Conservation (phyloP, 1,284 basidiomycete genomes). For the Sparassis latifolia region DNA sequence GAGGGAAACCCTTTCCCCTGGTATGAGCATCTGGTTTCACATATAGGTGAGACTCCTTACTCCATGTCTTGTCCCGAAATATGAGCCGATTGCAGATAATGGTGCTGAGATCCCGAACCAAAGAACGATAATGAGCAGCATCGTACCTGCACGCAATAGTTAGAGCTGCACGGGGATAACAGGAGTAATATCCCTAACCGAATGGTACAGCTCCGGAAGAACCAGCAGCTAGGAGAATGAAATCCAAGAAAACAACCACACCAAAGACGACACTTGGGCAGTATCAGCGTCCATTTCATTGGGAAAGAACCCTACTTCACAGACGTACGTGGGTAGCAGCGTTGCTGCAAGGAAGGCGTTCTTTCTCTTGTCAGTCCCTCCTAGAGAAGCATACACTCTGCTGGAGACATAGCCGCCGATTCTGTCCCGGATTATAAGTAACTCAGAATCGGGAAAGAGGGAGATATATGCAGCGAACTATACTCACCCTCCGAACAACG, state of each 20-base stretch:
- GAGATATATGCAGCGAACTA: not conserved
- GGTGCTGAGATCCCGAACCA: constrained; percentile 97
- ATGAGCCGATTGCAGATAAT: constrained; percentile 65
- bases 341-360: constrained; percentile 88
- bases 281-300: not conserved
- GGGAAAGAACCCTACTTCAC: not conserved
- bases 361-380: constrained; percentile 75
- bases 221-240: constrained; percentile 79
- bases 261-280: constrained; percentile 64
- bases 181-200: constrained; percentile 37
- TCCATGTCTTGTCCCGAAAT: constrained; percentile 85
- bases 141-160: constrained; percentile 51
- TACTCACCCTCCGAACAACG: constrained; percentile 78
- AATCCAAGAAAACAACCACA: constrained; percentile 80
- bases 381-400: constrained; percentile 78
- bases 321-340: constrained; percentile 74
- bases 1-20: constrained; percentile 49
- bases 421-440: constrained; percentile 29
- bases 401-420: constrained; percentile 89
- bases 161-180: not conserved
- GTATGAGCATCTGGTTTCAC: not conserved
- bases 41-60: constrained; percentile 37
- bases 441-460: too few relatives aligned
- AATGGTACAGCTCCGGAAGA: constrained; percentile 97
- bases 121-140: constrained; percentile 83